Evolutionary conservation across 352 stramenopile genomes (phyloP).

Genomic region (Thalassiosira gravida): DNA sequence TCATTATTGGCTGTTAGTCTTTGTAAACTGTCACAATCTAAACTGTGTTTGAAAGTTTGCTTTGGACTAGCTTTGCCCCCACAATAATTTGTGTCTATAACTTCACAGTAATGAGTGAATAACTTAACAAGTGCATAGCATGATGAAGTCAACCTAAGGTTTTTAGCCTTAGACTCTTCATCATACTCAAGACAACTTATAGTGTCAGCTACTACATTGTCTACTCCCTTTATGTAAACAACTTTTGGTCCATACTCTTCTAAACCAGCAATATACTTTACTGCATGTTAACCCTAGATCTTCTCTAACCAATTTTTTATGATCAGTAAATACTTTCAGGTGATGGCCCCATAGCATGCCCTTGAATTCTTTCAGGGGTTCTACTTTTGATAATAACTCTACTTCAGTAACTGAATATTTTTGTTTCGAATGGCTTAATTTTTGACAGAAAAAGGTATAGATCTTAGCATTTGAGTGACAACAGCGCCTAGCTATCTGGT

Average conservation of each 20-base stretch:
- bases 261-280: background rate
- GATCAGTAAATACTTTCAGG: background rate
- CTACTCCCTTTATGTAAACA: background rate
- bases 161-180: background rate
- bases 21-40: too few species aligned
- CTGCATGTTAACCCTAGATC: background rate
- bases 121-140: background rate
- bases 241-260: background rate
- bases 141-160: background rate
- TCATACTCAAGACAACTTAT: constrained; percentile 1
- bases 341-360: background rate
- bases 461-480: background rate
- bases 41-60: background rate
- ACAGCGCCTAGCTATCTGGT: background rate
- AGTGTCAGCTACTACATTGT: constrained; percentile 7
- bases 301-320: background rate
- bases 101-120: background rate
- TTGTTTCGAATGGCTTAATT: background rate
- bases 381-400: constrained; percentile 5
- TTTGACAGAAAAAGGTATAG: background rate
- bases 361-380: background rate
- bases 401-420: constrained; percentile 4
- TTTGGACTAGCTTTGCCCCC: background rate
- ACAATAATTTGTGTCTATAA: background rate
- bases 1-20: too few species aligned